Base-by-base conservation (phyloP, 768 basidiomycete genomes). In the Hydnomerulius pinastri region DNA sequence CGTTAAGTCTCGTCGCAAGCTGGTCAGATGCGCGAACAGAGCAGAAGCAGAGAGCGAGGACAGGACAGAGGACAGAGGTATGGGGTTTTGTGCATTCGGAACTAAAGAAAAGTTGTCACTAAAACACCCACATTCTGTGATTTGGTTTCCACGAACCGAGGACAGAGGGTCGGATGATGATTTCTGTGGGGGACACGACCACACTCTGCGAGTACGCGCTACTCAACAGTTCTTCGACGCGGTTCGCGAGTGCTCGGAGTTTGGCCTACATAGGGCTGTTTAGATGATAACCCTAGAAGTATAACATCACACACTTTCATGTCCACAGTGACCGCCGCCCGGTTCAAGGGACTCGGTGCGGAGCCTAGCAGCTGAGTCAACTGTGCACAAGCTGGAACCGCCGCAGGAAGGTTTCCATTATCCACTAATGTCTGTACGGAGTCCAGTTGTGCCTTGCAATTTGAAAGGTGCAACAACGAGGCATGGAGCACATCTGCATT, bases 181-280 rank as follows among this genome's bases (percentile, higher is more conserved):
- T 57, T 51, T 77, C 74, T 13, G 73, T 73, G 4, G 78, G 68
- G 21, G 77, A 75, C 24, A 87, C 63, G 2, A 73, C 60, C 21
- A 91, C 65, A 59, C 85, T 77, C 58, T 82, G 77, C 18, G 78
- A 66, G 60, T 82, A 90, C 3, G 85, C 85, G 40, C 88, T 82
- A 55, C 75, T 79, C 20, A 92, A 73, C 58, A 89, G 83, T 53
- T 91, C 90, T 61, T 89, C 83, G 6, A 81, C 67, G 30, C 79
- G 79, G 48, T 85, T 81, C 59, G 76, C 75, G 21, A 77, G 65
- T 8, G 80, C 76, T 51, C 75, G 77, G 50, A 82, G 76, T 56
- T 73, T 80, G 43, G 71, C 74, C 90, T 92, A 55, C 6, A 15
- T 7, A 4, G 28, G 17, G 24, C 11, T 13, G 47, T 17, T 59